Conservation (phyloP, 225 moss, liverwort and hornwort species). For the Physcomitrium patens region DNA sequence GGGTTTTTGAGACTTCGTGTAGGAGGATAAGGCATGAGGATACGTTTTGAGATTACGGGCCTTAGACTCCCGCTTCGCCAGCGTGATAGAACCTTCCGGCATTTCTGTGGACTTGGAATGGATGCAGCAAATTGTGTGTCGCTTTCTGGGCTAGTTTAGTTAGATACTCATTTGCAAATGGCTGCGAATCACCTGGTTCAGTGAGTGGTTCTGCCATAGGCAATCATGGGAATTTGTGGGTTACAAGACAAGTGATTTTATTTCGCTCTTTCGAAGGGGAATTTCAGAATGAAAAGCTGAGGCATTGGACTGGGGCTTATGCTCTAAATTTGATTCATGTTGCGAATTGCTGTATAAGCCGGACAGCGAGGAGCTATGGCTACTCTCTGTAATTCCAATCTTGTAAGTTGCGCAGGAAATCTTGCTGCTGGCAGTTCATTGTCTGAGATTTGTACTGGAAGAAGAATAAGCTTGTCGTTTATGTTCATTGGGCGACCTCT, state of each 20-base stretch:
- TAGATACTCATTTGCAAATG: constrained; percentile 14
- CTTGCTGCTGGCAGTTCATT: not conserved
- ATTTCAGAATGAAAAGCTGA: not conserved
- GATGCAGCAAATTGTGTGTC: not conserved
- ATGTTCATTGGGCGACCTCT: not conserved
- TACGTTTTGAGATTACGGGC: not conserved
- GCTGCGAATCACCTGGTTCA: constrained; percentile 4
- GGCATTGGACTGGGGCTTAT: not conserved
- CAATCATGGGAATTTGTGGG: not conserved
- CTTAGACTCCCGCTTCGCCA: not conserved
- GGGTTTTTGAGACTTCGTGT: not conserved
- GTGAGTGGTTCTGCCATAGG: not conserved
- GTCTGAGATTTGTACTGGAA: not conserved
- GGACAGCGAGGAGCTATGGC: constrained; percentile 31
- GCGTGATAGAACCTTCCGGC: not conserved
- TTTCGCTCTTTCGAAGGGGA: not conserved
- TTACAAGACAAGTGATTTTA: not conserved
- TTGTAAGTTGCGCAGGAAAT: constrained; percentile 17
- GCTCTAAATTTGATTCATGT: constrained; percentile 2
- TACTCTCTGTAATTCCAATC: constrained; percentile 11
- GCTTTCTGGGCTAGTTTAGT: not conserved
- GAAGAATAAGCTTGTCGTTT: constrained; percentile 1
- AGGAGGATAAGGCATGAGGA: constrained; percentile 24
- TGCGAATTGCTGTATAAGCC: not conserved
- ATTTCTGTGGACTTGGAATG: constrained; percentile 3